These are phyloP conservation scores for Termitomyces sp. DNA, from an alignment of 768 basidiomycete genomes.

Conservation along the genomic window DNA sequence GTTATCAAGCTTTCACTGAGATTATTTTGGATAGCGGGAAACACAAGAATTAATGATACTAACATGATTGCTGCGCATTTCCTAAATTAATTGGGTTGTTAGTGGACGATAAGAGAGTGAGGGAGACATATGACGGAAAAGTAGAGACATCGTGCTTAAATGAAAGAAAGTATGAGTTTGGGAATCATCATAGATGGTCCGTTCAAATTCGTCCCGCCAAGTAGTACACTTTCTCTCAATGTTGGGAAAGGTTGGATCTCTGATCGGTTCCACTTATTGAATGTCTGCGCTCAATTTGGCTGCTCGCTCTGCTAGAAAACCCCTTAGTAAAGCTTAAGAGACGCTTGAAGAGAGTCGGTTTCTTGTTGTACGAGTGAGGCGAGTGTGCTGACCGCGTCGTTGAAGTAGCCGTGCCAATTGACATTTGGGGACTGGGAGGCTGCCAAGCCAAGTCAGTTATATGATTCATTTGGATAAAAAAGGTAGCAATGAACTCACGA, in stretches of 20 bases:
- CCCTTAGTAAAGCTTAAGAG: conserved; percentile 48
- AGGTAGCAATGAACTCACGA: conserved; percentile 44
- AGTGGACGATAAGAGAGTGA: not conserved
- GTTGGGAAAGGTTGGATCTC: conserved; percentile 13
- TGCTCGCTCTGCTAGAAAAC: conserved; percentile 31
- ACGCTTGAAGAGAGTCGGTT: conserved; percentile 54
- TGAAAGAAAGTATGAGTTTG: not conserved
- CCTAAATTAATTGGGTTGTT: not conserved
- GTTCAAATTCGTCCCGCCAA: not conserved
- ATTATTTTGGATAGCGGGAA: not conserved
- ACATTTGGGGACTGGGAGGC: conserved; percentile 40
- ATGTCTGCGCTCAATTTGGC: conserved; percentile 44
- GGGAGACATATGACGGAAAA: not conserved
- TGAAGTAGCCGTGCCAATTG: conserved; percentile 55
- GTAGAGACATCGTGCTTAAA: not conserved
- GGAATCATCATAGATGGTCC: not conserved
- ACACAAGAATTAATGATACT: not conserved
- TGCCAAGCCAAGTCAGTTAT: conserved; percentile 12
- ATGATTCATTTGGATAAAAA: not conserved
- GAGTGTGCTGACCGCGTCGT: conserved; percentile 53
- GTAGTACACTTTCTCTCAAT: not conserved
- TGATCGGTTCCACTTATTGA: conserved; percentile 34
- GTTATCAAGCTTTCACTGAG: not conserved
- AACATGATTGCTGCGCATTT: not conserved
- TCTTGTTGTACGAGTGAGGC: conserved; percentile 43